phyloP scores from a whole-genome alignment of 73 alveolate genomes.

The Paramecium caudatum region DNA sequence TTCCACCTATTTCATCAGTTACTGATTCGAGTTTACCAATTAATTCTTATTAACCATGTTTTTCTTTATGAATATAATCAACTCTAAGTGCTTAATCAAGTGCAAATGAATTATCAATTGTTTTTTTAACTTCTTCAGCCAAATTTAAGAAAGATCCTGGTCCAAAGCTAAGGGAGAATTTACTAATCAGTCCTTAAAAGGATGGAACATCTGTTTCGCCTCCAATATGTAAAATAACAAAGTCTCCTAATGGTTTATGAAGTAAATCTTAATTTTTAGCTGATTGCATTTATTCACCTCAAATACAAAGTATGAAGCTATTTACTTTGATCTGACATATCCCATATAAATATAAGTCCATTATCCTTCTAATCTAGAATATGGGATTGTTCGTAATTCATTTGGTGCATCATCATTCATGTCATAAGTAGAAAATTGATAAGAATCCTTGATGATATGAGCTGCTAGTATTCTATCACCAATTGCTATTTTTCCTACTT shows the following conservation, averaged over 20 bases:
- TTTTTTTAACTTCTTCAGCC: slow-evolving; percentile 35
- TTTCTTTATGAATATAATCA: slow-evolving; percentile 3
- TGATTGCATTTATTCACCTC: neutral
- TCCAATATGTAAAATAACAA: neutral
- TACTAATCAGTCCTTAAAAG: slow-evolving; percentile 5
- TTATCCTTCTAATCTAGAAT: slow-evolving; percentile 13
- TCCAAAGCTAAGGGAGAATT: neutral
- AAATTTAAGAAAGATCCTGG: slow-evolving; percentile 21
- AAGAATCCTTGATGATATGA: neutral
- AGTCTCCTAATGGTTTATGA: slow-evolving; percentile 41
- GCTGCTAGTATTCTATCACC: slow-evolving; percentile 51
- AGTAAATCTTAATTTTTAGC: neutral
- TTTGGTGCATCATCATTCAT: slow-evolving; percentile 57
- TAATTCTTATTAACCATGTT: slow-evolving; percentile 40
- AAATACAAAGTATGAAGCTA: neutral
- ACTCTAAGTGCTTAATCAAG: neutral
- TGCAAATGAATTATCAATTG: slow-evolving; percentile 31
- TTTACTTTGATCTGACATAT: slow-evolving; percentile 21
- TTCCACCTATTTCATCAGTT: slow-evolving; percentile 9
- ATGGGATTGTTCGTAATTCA: neutral
- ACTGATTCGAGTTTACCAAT: slow-evolving; percentile 3
- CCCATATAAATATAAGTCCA: slow-evolving; percentile 58
- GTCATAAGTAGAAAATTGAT: slow-evolving; percentile 33
- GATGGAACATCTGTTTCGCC: slow-evolving; percentile 48
- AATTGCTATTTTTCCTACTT: slow-evolving; percentile 28